phyloP scores from a whole-genome alignment of 192 early-diverging fungal species.

The Coemansia sp. region DNA sequence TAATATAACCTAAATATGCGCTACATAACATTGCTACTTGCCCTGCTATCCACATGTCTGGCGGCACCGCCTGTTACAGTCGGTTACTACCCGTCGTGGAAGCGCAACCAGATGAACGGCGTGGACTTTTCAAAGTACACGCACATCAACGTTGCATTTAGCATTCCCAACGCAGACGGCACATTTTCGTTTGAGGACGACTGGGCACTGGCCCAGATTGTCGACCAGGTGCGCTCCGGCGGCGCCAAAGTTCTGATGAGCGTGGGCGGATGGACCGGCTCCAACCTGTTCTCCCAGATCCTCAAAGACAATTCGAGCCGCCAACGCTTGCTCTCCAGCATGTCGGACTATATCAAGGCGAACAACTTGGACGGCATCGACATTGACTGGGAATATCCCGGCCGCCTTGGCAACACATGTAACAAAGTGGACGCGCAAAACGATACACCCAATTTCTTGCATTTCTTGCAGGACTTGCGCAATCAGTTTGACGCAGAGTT shows the following conservation, averaged over 20 bases:
- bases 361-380: conserved; percentile 48
- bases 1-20: neutral
- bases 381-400: conserved; percentile 63
- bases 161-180: conserved; percentile 42
- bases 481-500: conserved; percentile 13
- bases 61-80: conserved; percentile 14
- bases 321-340: conserved; percentile 60
- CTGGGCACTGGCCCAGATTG: conserved; percentile 49
- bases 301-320: conserved; percentile 46
- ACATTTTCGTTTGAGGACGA: conserved; percentile 39
- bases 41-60: neutral
- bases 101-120: conserved; percentile 16
- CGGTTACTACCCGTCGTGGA: conserved; percentile 51
- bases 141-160: conserved; percentile 70
- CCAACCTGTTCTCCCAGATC: conserved; percentile 63
- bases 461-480: conserved; percentile 61
- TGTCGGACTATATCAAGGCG: conserved; percentile 55
- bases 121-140: conserved; percentile 58
- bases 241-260: conserved; percentile 68
- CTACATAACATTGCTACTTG: neutral
- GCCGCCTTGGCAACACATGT: conserved; percentile 45
- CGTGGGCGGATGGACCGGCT: conserved; percentile 74
- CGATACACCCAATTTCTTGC: conserved; percentile 66
- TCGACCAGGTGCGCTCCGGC: conserved; percentile 52
- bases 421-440: conserved; percentile 53